Base-by-base conservation (phyloP, 2,329 filamentous ascomycete species). In the Alternaria triticimaculans region DNA sequence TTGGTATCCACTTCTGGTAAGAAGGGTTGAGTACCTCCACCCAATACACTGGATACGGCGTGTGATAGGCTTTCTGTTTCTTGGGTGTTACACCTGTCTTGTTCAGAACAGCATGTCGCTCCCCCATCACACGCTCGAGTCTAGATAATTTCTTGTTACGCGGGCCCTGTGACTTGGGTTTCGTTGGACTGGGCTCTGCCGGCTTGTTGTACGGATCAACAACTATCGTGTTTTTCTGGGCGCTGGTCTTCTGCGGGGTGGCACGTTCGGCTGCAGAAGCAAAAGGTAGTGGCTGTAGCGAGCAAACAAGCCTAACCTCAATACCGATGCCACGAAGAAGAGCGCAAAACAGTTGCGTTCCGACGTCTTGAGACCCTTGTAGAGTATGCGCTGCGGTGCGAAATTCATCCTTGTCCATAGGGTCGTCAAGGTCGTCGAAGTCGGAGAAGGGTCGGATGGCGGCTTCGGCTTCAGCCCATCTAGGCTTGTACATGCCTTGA, bases 311-410 rank as follows among this genome's bases (percentile, higher is more conserved):
- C 12, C 96, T 87, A 6, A 92, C 86, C 66, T 93, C 89, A 7
- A 98, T 88, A 3, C 93, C 94, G n/a, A 87, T 88, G n/a, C 89
- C 88, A 18, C 96, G 89, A 5, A 99, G 84, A 30, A 98, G 80
- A 3, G 94, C 92, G 78, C 96, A 98, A 73, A 96, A 97, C 0
- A 99, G 80, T 77, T 98, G 94, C 2, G 93, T 92, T 1, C 94
- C 96, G 10, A 96, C 85, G 78, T 99, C 96, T 67, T 94, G 88
- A 9, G 95, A 98, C 0, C 95, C 96, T 67, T 89, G 84, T 18
- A 97, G 80, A 6, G 82, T 87, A 63, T 83, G 86, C 0, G 94
- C 93, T 28, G 92, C 90, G 41, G 85, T 84, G 5, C 86, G 84
- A 72, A 98, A 98, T 67, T 96, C 93, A 0, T 85, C 81, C 62